Conservation (phyloP, 2,329 filamentous ascomycete species). For the Aspergillus novoparasiticus region DNA sequence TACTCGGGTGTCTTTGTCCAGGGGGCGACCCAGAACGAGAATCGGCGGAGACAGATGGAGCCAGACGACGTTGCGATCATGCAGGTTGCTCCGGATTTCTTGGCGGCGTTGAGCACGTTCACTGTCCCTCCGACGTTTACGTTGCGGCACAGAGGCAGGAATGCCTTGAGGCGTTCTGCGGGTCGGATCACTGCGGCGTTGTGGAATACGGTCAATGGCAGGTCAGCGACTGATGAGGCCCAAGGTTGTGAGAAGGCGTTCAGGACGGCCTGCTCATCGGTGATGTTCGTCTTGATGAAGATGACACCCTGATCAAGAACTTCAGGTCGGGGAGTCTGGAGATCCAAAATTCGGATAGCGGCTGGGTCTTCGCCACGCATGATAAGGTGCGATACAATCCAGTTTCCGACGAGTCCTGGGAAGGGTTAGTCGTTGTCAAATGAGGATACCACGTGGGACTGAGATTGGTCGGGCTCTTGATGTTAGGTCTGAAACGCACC, state of each 20-base stretch:
- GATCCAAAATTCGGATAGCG: slow-evolving; percentile 58
- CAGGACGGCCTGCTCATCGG: slow-evolving; percentile 46
- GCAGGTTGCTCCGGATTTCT: slow-evolving; percentile 49
- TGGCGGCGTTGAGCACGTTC: slow-evolving; percentile 54
- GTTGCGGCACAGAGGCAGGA: slow-evolving; percentile 49
- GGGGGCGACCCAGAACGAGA: slow-evolving; percentile 48
- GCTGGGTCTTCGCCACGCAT: slow-evolving; percentile 54
- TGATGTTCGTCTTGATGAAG: slow-evolving; percentile 55
- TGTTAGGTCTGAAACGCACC: slow-evolving; percentile 27
- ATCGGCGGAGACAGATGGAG: slow-evolving; percentile 48
- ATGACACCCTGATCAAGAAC: slow-evolving; percentile 49
- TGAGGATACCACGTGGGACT: neutral
- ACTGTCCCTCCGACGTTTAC: slow-evolving; percentile 57
- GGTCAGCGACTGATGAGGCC: slow-evolving; percentile 42
- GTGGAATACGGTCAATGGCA: slow-evolving; percentile 61
- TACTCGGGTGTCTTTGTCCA: slow-evolving; percentile 46
- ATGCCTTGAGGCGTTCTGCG: slow-evolving; percentile 49
- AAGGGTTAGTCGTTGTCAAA: slow-evolving; percentile 11
- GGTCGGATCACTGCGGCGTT: slow-evolving; percentile 59
- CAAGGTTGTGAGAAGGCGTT: slow-evolving; percentile 54
- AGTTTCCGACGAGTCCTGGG: slow-evolving; percentile 58
- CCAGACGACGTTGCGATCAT: slow-evolving; percentile 59
- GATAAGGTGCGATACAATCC: slow-evolving; percentile 57
- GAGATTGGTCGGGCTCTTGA: neutral
- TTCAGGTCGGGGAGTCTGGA: slow-evolving; percentile 46